Base-by-base conservation (phyloP, 2,329 filamentous ascomycete species). In the Passalora sequoiae region DNA sequence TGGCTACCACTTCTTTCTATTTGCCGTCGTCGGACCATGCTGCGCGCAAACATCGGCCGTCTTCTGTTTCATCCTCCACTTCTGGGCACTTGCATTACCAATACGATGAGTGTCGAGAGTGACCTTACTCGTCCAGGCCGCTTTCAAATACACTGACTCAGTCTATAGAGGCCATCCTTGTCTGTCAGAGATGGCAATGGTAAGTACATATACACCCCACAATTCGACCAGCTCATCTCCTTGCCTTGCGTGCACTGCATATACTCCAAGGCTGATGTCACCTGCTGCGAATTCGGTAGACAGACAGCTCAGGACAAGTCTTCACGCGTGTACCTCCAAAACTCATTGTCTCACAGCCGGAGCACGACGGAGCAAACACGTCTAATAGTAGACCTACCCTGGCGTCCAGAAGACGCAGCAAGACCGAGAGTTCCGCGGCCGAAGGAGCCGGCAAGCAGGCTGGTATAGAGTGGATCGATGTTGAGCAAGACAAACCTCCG, bases 391-490 rank as follows among this genome's bases (percentile, higher is more conserved):
- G 36, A 35, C 38, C 40, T 24, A 49, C 37, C 13, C 46, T 46
- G 46, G 49, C 52, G 27, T 47, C 44, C 25, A 51, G 53, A 49
- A 46, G 46, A 32, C 46, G 58, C 24, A 50, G 50, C 46, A 46
- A 54, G 47, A 46, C 50, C 28, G 44, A 47, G 20, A 49, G 48
- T 31, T 45, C 44, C 6, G 49, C 43, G 28, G 37, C 29, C 32
- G 49, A 51, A 45, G 54, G 51, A 35, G 47, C 46, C 38, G 29
- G 42, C 40, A 44, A 48, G 25, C 40, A 38, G 28, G 24, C 43
- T 41, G 50, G 53, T 13, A 28, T 38, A 38, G 56, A 60, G 33
- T 60, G 59, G 60, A 42, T 55, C 15, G 58, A 61, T 45, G 43
- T 59, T 25, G 59, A 60, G 28, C 50, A 59, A 40, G 17, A 39